Base-by-base conservation (phyloP, 2,329 filamentous ascomycete genomes). In the Fusarium torreyae region DNA sequence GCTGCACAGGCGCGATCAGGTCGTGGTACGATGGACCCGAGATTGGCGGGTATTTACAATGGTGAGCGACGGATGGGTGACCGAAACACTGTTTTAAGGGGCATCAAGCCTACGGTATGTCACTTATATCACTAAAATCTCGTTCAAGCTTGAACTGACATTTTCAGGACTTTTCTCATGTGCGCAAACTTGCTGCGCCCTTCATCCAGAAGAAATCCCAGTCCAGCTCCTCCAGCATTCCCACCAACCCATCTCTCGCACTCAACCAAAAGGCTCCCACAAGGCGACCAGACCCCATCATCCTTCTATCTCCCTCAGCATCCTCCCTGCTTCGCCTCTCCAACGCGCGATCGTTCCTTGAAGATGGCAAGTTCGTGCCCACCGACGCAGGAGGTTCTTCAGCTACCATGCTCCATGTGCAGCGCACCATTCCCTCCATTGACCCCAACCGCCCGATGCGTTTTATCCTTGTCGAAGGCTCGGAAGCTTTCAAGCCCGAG, bases 401-500 rank as follows among this genome's bases (percentile, higher is more conserved):
- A 26, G 86, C 91, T 44, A 94, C 92, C 72, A 94, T 98, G 83
- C 88, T 98, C 59, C 92, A 97, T 77, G 91, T 98, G 68, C 90
- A 89, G 65, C 94, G 96, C 44, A 82, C 87, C 18, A 87, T 98
- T 71, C 92, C 91, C 57, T 83, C 85, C 40, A 86, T 96, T 70
- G 89, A 93, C 76, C 84, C 91, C 5, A 83, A 85, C 54, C 89
- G 91, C 17, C 91, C 94, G 2, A 89, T 96, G 76, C 93, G 94
- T 46, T 99, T 99, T 84, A 97, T 98, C 77, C 89, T 99, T 39
- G 95, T 98, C 55, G 96, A 99, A 79, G 92, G 91, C 18, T 92
- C 94, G 0, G 91, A 97, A 77, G 92, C 96, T 79, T 99, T 99
- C 87, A 97, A 97, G 79, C 96, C 96, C 1, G 94, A 98, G 77